Base-by-base conservation (phyloP, 1,139 yeast genomes). In the Petasospora fabianii region DNA sequence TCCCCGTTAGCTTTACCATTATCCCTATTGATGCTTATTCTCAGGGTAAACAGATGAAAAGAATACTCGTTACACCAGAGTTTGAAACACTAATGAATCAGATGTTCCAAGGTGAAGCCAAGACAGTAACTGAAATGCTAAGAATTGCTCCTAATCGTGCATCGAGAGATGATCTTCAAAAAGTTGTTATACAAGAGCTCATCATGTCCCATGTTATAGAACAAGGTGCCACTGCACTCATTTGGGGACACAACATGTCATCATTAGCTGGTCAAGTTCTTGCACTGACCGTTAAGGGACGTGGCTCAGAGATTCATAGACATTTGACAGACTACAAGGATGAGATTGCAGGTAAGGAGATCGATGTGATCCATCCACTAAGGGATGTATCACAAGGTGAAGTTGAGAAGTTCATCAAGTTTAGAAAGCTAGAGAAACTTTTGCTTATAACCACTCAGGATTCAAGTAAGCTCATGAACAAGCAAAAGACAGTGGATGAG, bases 191-290 rank as follows among this genome's bases (percentile, higher is more conserved):
- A 29, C 69, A 69, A 13, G 74, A 72, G 34, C 54, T 82, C 3
- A 61, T 82, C 4, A 56, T 71, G 31, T 60, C 66, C 30, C 64
- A 72, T 16, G 85, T 90, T 0, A 52, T 53, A 13, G 59, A 63
- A 13, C 62, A 68, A 24, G 58, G 62, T 0, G 76, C 81, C 45
- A 68, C 73, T 15, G 74, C 84, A 5, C 66, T 88, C 1, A 46
- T 87, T 3, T 80, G 77, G 63, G 87, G 94, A 1, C 85, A 84
- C 55, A 78, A 86, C 15, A 85, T 86, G 90, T 84, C 96, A 1
- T 71, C 81, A 38, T 58, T 90, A 13, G 96, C 97, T 2, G 87
- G 84, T 51, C 80, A 80, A 43, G 78, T 86, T 18, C 68, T 92
- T 24, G 73, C 95, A 0, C 65, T 84, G 42, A 82, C 96, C 0